Base-by-base conservation (phyloP, 2,329 filamentous ascomycete species). In the Nemania sp. region DNA sequence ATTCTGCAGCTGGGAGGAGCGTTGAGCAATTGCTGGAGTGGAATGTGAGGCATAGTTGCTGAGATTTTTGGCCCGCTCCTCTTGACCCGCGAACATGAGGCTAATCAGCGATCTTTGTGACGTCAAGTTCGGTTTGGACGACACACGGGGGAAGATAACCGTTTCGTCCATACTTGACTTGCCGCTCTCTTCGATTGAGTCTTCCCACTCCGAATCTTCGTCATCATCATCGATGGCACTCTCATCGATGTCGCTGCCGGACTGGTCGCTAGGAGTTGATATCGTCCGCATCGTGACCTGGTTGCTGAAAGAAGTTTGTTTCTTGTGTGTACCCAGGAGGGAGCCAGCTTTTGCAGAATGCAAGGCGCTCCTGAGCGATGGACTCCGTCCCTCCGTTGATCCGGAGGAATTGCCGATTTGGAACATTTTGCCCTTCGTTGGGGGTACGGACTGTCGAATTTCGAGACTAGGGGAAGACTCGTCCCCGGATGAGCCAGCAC, bases 41-140 rank as follows among this genome's bases (percentile, higher is more conserved):
- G 86, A 76, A 77, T 88, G 75, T 73, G 86, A 74, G 20, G 86
- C 86, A 47, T 80, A 82, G 68, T 86, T 86, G 59, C 84, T 81
- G n/a, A 93, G 80, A 49, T 79, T 86, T 66, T 79, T 80, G 42
- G 86, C 82, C 45, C 89, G 86, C 70, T 90, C 87, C 61, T 84
- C 87, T 68, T 96, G 86, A 11, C 78, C 66, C 64, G 90, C 88
- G 69, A 99, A 85, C 80, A 93, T 88, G 47, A 93, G 86, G 1
- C 92, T 97, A 61, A 99, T 87, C 34, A 97, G 82, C 2, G 93
- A 97, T 45, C 89, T 87, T 43, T 90, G 86, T 1, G 93, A 96
- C 2, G 89, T 87, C 22, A 97, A 79, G 67, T 96, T 90, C 6
- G 86, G 84, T 70, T 86, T 86, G 34, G 92, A 97, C 70, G 96